Conservation (phyloP, 345 rosid species). For the Reutealis trisperma region DNA sequence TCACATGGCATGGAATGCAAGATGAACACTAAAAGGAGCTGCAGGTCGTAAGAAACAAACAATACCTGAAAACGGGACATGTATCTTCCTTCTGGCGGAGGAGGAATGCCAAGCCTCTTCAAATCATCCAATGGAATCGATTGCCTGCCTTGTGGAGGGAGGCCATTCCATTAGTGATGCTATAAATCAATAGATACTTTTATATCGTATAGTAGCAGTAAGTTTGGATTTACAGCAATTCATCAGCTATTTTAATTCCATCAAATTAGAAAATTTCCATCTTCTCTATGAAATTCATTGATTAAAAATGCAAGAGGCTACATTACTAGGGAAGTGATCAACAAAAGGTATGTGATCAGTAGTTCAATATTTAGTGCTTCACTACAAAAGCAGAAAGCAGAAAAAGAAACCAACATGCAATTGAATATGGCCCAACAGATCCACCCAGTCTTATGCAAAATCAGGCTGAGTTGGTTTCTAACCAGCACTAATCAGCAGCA, state of each 20-base stretch:
- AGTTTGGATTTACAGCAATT: background rate
- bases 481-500: background rate
- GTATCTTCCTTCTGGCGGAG: slow-evolving; percentile 92
- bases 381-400: background rate
- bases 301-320: background rate
- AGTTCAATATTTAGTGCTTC: background rate
- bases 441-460: background rate
- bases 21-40: background rate
- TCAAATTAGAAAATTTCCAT: background rate
- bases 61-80: slow-evolving; percentile 75
- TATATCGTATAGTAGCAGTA: background rate
- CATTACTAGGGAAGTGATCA: background rate
- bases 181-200: background rate
- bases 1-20: background rate
- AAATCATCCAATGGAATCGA: slow-evolving; percentile 78
- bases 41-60: background rate
- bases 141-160: slow-evolving; percentile 47
- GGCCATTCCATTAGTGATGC: slow-evolving; percentile 14
- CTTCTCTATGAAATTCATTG: background rate
- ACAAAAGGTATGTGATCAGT: background rate
- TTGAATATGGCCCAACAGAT: background rate
- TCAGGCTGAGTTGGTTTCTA: background rate
- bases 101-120: slow-evolving; percentile 83
- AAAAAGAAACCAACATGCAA: background rate
- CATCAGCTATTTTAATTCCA: background rate